These are phyloP conservation scores for Mitosporidium daphniae DNA, from an alignment of 371 early-diverging fungal species.

Conservation along the genomic window DNA sequence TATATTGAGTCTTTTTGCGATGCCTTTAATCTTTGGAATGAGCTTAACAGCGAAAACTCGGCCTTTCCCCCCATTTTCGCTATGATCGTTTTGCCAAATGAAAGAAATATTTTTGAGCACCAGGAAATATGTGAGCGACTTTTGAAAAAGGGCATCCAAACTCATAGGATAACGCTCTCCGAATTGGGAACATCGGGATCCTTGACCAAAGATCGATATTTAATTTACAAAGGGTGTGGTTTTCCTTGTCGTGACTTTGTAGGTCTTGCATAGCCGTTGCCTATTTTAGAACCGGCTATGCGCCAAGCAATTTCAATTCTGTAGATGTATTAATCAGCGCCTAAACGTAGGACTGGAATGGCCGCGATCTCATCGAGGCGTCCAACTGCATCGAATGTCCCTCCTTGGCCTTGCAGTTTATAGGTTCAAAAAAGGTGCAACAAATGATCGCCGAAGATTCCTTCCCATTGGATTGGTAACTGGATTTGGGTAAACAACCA, in stretches of 20 bases:
- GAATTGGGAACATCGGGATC: conserved; percentile 17
- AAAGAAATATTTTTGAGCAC: conserved; percentile 70
- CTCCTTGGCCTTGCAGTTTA: conserved; percentile 51
- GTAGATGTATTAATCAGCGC: not conserved
- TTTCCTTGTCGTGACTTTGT: conserved; percentile 1
- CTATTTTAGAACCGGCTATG: conserved; percentile 64
- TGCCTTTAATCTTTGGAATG: too few relatives aligned
- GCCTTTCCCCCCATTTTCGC: conserved; percentile 35
- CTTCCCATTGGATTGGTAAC: too few relatives aligned
- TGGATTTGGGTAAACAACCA: too few relatives aligned
- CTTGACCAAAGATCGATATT: conserved; percentile 13
- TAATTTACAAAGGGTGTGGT: conserved; percentile 14
- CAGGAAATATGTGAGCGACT: conserved; percentile 45
- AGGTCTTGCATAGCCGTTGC: conserved; percentile 19
- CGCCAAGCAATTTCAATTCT: conserved; percentile 30
- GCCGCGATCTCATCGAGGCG: conserved; percentile 31
- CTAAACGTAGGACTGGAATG: conserved; percentile 31
- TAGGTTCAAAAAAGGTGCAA: conserved; percentile 72
- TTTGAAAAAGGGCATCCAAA: conserved; percentile 19
- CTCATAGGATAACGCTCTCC: conserved; percentile 20
- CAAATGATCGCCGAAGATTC: conserved; percentile 48
- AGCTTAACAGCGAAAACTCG: too few relatives aligned
- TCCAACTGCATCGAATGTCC: conserved; percentile 56
- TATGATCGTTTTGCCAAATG: conserved; percentile 61
- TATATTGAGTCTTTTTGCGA: too few relatives aligned